Base-by-base conservation (phyloP, 768 basidiomycete genomes). In the Rubroboletus pulcherrimus region DNA sequence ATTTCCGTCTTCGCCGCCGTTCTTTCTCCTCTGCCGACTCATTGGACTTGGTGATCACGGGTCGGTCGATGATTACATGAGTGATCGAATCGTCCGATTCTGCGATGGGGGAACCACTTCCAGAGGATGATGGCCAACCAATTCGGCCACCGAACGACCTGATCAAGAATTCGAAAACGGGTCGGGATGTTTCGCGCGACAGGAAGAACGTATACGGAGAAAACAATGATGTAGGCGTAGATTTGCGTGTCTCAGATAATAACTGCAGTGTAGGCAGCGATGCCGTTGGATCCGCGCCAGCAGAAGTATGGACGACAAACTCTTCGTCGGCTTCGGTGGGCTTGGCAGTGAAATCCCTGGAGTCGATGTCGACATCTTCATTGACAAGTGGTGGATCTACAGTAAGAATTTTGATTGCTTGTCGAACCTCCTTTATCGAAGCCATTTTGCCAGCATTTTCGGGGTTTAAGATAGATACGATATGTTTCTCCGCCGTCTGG, bases 1-100 rank as follows among this genome's bases (percentile, higher is more conserved):
- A 92, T 67, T 91, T 93, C 65, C 94, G 81, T 68, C 83, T 82
- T 42, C 78, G 73, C 35, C 84, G 78, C 42, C 80, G 77, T 62
- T 86, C 83, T 62, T 81, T 79, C 60, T 87, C 82, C 51, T 81
- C 82, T 14, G 75, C 61, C 1, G 80, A 78, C 64, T 84, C 86
- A 50, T 78, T 71, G 30, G 66, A 47, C 58, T 71, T 75, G 57
- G 75, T 75, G 11, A 79, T 73, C 33, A 83, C 60, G 1, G 97
- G 96, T 42, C 97, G 81, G 70, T 99, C 97, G 63, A 97, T 87
- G 63, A 99, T 85, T 58, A 98, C 86, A 73, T 99, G 97, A 1
- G 97, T 98, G 64, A 99, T 94, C 14, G 81, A 81, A 41, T 85
- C 80, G 67, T 97, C 93, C 45, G 74, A 75, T 72, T 92, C 91